Base-by-base conservation (phyloP, 805 yeast genomes). In the Priceomyces castillae region DNA sequence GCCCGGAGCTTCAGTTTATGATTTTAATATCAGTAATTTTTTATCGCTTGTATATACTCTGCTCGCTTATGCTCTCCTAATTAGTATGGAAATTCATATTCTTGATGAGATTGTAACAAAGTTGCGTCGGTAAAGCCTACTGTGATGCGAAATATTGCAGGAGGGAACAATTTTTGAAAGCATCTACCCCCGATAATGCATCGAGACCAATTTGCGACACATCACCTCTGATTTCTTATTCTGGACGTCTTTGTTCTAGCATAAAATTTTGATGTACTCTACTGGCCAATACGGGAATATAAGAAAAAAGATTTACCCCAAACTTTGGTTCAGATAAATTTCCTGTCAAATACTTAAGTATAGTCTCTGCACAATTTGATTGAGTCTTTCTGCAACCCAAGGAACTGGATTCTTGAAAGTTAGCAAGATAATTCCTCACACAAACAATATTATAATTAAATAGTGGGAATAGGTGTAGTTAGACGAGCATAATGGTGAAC, bases 1-100 rank as follows among this genome's bases (percentile, higher is more conserved):
- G 25, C 9, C n/a, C 25, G 9, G 25, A 22, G 25, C 25, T 22
- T 22, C 25, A 22, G 25, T 7, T 22, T 9, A 22, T 22, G 25
- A 7, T 22, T 7, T 28, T 5, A 28, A 28, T 28, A n/a, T 11
- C 15, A n/a, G 10, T 7, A 23, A 6, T 12, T 28, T n/a, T 12
- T 28, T 9, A 5, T 34, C 37, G 37, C 37, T 18, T 19, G 7
- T 17, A 19, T 19, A 4, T 34, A 12, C 37, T 17, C 19, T 25
- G 15, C 31, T 37, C 40, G 40, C 40, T 37, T 37, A 14, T 26
- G 14, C 22, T 37, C n/a, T 23, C 40, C 40, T 5, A 37, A 23
- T 26, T 25, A 6, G 22, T 6, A 17, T 14, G 7, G 16, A 33
- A 19, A 14, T 19, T 19, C 15, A 3, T 34, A 2, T 3, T 34